These are phyloP conservation scores for Mycosarcoma mackinlayi DNA, from an alignment of 1,284 basidiomycete genomes.

Conservation along the genomic window DNA sequence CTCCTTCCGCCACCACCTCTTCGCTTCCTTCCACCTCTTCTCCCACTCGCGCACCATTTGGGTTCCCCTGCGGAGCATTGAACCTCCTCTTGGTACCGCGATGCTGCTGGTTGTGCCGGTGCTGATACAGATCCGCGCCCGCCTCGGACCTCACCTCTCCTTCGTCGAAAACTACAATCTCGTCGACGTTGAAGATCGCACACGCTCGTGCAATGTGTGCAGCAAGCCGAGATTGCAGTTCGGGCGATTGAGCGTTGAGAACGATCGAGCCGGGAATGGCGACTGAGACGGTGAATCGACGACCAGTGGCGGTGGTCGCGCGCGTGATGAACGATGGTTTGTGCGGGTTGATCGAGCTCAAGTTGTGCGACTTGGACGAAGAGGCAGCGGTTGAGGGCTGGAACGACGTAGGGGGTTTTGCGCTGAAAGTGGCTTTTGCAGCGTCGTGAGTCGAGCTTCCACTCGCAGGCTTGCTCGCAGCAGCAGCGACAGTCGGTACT, in stretches of 20 bases:
- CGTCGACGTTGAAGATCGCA: conserved; percentile 68
- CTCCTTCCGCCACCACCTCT: conserved; percentile 5
- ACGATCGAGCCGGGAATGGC: conserved; percentile 67
- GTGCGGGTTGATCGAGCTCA: conserved; percentile 41
- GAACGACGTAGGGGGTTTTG: background rate
- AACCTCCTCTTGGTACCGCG: conserved; percentile 14
- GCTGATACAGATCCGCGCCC: conserved; percentile 27
- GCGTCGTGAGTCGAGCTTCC: background rate
- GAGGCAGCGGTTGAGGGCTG: background rate
- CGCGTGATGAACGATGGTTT: conserved; percentile 49
- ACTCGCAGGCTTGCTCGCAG: background rate
- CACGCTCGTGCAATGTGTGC: conserved; percentile 66
- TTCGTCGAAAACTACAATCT: conserved; percentile 65
- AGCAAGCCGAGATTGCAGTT: conserved; percentile 63
- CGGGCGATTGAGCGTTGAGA: conserved; percentile 66
- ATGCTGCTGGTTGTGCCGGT: conserved; percentile 29
- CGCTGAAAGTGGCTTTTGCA: background rate
- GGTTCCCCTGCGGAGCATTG: conserved; percentile 13
- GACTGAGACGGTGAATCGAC: conserved; percentile 59
- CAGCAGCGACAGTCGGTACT: background rate
- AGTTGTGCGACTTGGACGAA: background rate
- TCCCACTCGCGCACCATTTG: conserved; percentile 3
- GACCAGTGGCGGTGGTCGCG: conserved; percentile 16
- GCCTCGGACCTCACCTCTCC: conserved; percentile 22
- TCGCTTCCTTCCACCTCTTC: conserved; percentile 4